These are phyloP conservation scores for Penicillium diatomitis DNA, from an alignment of 495 filamentous ascomycete genomes.

Conservation along the genomic window DNA sequence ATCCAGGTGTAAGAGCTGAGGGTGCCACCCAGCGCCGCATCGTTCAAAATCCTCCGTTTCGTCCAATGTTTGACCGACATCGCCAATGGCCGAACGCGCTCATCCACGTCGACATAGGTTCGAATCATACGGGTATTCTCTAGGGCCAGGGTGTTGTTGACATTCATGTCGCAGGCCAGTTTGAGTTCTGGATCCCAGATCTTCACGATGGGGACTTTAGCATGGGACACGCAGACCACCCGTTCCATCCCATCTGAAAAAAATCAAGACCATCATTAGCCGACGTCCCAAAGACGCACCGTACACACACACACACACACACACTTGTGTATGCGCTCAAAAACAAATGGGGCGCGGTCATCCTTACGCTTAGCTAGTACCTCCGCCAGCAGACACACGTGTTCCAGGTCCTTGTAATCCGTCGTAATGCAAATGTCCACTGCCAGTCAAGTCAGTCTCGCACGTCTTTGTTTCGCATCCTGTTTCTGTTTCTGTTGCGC, in stretches of 20 bases:
- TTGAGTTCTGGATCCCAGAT: constrained; percentile 93
- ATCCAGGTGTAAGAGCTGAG: constrained; percentile 99
- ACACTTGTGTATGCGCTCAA: too few species aligned
- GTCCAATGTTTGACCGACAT: constrained; percentile 99
- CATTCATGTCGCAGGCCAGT: constrained; percentile 96
- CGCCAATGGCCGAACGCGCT: constrained; percentile 79
- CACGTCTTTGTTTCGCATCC: neutral
- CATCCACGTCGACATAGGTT: constrained; percentile 90
- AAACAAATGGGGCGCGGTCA: neutral
- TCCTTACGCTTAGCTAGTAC: constrained; percentile 72
- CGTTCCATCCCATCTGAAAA: constrained; percentile 83
- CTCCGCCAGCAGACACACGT: constrained; percentile 78
- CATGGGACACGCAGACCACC: constrained; percentile 84
- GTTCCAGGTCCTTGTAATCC: constrained; percentile 71
- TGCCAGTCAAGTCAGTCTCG: constrained; percentile 28
- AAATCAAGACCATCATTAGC: neutral
- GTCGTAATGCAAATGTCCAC: constrained; percentile 98
- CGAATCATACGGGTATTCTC: constrained; percentile 98
- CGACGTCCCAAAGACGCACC: neutral
- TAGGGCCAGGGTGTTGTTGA: constrained; percentile 89
- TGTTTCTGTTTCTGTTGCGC: too few species aligned
- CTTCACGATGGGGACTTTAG: constrained; percentile 97
- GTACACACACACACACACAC: too few species aligned
- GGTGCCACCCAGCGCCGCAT: constrained; percentile 89
- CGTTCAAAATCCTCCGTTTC: constrained; percentile 81